Evolutionary conservation across 306 rosid genomes (phyloP), one percentile per base, ranked within the genome.

Genomic region (Arachis hypogaea): DNA sequence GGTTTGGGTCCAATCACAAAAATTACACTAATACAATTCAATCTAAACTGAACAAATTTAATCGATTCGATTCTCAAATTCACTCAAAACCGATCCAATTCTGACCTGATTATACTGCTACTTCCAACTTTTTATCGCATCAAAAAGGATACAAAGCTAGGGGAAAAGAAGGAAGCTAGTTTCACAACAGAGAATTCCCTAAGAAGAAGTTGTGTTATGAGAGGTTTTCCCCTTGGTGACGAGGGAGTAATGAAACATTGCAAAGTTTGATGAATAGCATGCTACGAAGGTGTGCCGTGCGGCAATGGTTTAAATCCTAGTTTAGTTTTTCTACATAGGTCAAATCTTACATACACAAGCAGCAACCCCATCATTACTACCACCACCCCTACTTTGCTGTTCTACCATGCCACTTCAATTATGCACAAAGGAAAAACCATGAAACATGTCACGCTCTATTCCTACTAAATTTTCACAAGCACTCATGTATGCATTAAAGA

Each of bases 251-350:
- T 72, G 73, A 58, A 77, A 68, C 59, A 73, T 70, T 64, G 47
- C 45, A 73, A 72, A 33, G 82, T 69, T 57, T 80, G 75, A 73
- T 57, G 80, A 78, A 78, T 69, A 73, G 82, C 82, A 82, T 82
- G 79, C 59, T n/a, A 5, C 0, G 57, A 52, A 52, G 5, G 29
- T 74, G 69, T 78, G 70, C 47, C 79, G 73, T 83, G 83, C 75
- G 11, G 67, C 67, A 77, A 77, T 63, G 82, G 87, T 67, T 77
- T 57, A 77, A 79, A 73, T 80, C 78, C 81, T 80, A 59, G 73
- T 73, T 85, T 73, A 79, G 80, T 65, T 76, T 76, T 82, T 74
- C 77, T 55, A 70, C 82, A 59, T 74, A 77, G 73, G 78, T 80
- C 82, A 83, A 69, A 80, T 3, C 82, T 68, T 59, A 42, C 65